A percentile compares a stretch with the other conserved stretches of the same genome.
phyloP scores from a whole-genome alignment of 225 moss, liverwort and hornwort genomes.

The Takakia lepidozioides region DNA sequence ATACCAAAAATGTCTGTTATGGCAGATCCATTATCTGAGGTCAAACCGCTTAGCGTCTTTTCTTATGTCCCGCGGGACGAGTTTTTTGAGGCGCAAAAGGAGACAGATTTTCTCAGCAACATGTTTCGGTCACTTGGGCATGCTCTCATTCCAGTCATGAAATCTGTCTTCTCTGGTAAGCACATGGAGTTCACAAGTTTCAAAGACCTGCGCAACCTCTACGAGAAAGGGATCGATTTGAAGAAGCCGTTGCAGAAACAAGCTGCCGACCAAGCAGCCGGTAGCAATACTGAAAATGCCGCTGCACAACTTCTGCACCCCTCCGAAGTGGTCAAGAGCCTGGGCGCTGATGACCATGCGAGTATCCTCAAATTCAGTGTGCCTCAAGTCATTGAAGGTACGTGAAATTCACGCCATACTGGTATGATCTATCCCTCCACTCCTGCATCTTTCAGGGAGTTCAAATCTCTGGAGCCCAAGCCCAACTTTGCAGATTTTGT shows the following conservation, averaged over 20 bases:
- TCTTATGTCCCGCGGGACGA: slow-evolving; percentile 38
- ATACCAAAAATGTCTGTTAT: too few relatives aligned
- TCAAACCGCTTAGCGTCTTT: slow-evolving; percentile 4
- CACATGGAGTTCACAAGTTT: not conserved
- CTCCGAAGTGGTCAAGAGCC: not conserved
- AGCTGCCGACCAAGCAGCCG: not conserved
- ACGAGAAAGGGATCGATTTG: not conserved
- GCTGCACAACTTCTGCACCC: too few relatives aligned
- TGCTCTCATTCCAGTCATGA: not conserved
- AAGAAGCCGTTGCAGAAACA: not conserved
- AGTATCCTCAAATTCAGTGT: not conserved
- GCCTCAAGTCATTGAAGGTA: not conserved
- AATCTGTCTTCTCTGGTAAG: not conserved
- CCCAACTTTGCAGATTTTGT: too few relatives aligned
- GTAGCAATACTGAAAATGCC: too few relatives aligned
- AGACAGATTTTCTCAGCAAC: slow-evolving; percentile 22
- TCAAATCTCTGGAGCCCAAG: too few relatives aligned
- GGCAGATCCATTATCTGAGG: slow-evolving; percentile 38
- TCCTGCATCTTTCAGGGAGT: too few relatives aligned
- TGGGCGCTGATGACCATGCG: not conserved
- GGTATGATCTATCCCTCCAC: too few relatives aligned
- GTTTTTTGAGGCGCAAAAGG: slow-evolving; percentile 21
- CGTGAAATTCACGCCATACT: too few relatives aligned
- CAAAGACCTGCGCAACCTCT: not conserved
- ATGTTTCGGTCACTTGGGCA: slow-evolving; percentile 17